These are phyloP conservation scores for Coemansia sp. DNA, from an alignment of 371 early-diverging fungal genomes.

Conservation along the genomic window DNA sequence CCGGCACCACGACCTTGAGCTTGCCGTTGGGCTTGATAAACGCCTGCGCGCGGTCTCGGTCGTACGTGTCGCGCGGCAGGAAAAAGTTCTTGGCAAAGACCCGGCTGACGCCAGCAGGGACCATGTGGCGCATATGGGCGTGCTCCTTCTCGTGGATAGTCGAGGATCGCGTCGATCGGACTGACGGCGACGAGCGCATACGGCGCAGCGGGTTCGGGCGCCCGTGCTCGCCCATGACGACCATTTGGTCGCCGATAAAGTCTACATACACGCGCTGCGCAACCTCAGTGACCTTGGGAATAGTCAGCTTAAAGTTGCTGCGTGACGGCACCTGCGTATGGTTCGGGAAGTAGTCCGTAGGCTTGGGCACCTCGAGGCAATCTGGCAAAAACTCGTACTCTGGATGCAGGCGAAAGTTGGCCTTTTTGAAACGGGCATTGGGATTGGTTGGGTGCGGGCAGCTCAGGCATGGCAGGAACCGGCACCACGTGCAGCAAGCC, in stretches of 20 bases:
- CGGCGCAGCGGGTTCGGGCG: conserved; percentile 12
- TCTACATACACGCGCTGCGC: conserved; percentile 48
- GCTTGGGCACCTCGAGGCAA: conserved; percentile 16
- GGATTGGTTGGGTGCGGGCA: conserved; percentile 51
- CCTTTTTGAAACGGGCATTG: conserved; percentile 49
- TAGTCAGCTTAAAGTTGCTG: conserved; percentile 33
- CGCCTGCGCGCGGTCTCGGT: conserved; percentile 43
- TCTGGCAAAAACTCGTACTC: conserved; percentile 53
- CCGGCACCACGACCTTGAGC: conserved; percentile 46
- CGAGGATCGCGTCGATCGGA: conserved; percentile 33
- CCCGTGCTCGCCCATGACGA: conserved; percentile 48
- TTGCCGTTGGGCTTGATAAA: conserved; percentile 50
- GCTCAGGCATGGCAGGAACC: conserved; percentile 46
- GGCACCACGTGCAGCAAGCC: conserved; percentile 51
- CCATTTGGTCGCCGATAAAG: conserved; percentile 50
- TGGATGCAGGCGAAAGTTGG: conserved; percentile 49
- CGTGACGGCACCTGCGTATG: conserved; percentile 43
- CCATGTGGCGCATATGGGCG: conserved; percentile 1
- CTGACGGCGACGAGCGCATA: conserved; percentile 14
- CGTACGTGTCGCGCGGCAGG: conserved; percentile 46
- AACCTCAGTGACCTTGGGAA: conserved; percentile 23
- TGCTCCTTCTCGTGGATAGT: conserved; percentile 6
- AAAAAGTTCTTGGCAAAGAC: conserved; percentile 49
- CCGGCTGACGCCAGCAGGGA: background rate
- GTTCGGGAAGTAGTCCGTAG: conserved; percentile 44